A percentile compares a stretch with the other conserved stretches of the same genome.
Evolutionary conservation across 1,284 basidiomycete genomes (phyloP).

Genomic region (Vanrija pseudolonga): DNA sequence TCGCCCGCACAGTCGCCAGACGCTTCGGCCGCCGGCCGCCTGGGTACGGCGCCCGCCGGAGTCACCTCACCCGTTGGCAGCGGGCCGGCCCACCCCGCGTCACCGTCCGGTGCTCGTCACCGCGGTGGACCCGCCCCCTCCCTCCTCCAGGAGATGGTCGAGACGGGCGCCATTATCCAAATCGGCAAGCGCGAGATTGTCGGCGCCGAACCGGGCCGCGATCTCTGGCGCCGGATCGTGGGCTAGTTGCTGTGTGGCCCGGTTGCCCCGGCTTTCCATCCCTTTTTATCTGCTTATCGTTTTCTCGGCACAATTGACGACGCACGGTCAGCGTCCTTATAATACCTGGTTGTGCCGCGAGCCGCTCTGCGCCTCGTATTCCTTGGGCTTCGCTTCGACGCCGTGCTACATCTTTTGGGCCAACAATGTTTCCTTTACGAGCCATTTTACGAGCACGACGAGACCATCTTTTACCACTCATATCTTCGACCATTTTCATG

Average conservation of each 20-base stretch:
- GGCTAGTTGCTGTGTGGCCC: neutral
- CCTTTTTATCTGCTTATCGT: too few relatives aligned
- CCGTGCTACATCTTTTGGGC: too few relatives aligned
- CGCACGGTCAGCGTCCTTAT: too few relatives aligned
- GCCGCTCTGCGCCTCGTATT: too few relatives aligned
- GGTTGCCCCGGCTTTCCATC: too few relatives aligned
- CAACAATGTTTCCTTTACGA: too few relatives aligned
- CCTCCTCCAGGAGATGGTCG: conserved; percentile 18
- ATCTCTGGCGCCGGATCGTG: conserved; percentile 19
- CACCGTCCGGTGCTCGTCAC: neutral
- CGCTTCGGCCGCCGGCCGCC: neutral
- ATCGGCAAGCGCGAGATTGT: conserved; percentile 22
- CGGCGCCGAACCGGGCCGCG: conserved; percentile 15
- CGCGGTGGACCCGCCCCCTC: neutral
- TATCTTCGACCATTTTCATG: too few relatives aligned
- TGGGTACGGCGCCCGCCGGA: neutral
- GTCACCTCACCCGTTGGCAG: neutral
- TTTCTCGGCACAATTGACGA: too few relatives aligned
- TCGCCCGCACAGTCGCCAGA: conserved; percentile 29
- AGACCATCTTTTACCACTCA: too few relatives aligned
- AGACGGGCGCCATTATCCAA: conserved; percentile 10
- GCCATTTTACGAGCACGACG: too few relatives aligned
- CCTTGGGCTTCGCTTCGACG: too few relatives aligned
- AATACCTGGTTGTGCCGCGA: too few relatives aligned
- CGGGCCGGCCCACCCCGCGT: neutral